Percentiles rank a stretch among this genome's conserved stretches.
These are phyloP conservation scores for Mucor velutinosus DNA, from an alignment of 371 early-diverging fungal species.

Conservation along the genomic window DNA sequence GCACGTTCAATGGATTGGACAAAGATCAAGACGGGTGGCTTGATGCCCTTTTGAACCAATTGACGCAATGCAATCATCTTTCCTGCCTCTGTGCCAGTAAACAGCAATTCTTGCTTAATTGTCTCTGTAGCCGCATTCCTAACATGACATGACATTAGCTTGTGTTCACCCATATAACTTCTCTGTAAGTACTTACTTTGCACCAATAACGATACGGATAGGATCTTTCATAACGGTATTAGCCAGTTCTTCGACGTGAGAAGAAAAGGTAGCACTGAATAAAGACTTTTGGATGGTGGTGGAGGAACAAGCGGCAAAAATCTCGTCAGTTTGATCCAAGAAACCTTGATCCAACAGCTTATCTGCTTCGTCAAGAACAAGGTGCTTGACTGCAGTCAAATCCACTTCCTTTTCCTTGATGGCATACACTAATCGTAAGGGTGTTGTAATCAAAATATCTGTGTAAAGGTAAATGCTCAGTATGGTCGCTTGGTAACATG, in stretches of 20 bases:
- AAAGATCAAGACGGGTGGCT: slow-evolving; percentile 93
- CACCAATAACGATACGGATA: slow-evolving; percentile 88
- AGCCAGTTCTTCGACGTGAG: slow-evolving; percentile 90
- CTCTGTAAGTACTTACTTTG: slow-evolving; percentile 55
- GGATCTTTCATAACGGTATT: slow-evolving; percentile 88
- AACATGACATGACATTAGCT: slow-evolving; percentile 69
- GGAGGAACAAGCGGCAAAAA: slow-evolving; percentile 84
- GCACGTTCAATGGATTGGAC: slow-evolving; percentile 97
- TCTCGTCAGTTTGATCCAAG: slow-evolving; percentile 88
- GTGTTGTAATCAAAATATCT: slow-evolving; percentile 92
- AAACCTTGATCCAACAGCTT: slow-evolving; percentile 90
- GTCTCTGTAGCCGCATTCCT: slow-evolving; percentile 92
- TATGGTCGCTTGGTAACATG: background rate
- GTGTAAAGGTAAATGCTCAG: background rate
- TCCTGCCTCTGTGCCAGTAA: slow-evolving; percentile 92
- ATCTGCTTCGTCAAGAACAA: slow-evolving; percentile 95
- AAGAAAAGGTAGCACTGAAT: slow-evolving; percentile 95
- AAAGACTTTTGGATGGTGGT: slow-evolving; percentile 77
- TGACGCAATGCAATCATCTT: slow-evolving; percentile 93
- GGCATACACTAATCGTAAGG: slow-evolving; percentile 87
- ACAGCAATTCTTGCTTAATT: slow-evolving; percentile 89
- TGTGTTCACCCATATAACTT: slow-evolving; percentile 35
- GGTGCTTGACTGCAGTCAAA: slow-evolving; percentile 68
- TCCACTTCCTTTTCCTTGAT: slow-evolving; percentile 80
- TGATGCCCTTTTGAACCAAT: slow-evolving; percentile 77